A percentile compares a stretch with the other conserved stretches of the same genome.
phyloP scores from a whole-genome alignment of 495 filamentous ascomycete genomes.

The Aspergillus cristatus region DNA sequence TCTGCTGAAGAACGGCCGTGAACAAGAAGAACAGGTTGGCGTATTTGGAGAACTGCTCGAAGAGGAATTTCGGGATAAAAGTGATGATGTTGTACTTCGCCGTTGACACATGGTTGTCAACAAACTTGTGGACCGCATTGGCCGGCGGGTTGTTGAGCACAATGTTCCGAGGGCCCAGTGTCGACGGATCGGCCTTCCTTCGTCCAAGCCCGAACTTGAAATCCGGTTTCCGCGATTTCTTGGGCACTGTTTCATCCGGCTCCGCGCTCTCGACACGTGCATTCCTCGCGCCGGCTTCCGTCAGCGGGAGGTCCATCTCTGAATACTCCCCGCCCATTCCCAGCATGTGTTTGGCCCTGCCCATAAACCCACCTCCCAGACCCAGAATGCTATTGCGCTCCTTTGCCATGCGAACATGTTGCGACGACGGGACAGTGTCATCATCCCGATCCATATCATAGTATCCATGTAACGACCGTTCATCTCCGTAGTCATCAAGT shows the following conservation, averaged over 20 bases:
- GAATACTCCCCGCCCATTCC: conserved; percentile 90
- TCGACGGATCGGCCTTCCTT: conserved; percentile 77
- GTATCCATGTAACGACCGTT: conserved; percentile 52
- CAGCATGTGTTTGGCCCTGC: conserved; percentile 78
- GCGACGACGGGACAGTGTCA: conserved; percentile 49
- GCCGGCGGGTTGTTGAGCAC: conserved; percentile 96
- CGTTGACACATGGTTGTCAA: conserved; percentile 94
- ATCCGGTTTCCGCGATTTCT: conserved; percentile 56
- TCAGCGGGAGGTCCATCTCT: conserved; percentile 96
- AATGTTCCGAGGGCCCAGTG: conserved; percentile 84
- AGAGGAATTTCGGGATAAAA: conserved; percentile 96
- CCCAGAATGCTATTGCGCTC: conserved; percentile 82
- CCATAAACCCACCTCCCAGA: conserved; percentile 78
- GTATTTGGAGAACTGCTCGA: conserved; percentile 98
- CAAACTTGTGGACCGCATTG: conserved; percentile 78
- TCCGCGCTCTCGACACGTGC: conserved; percentile 26
- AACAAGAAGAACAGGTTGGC: conserved; percentile 99
- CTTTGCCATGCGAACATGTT: conserved; percentile 47
- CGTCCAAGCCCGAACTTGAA: conserved; percentile 96
- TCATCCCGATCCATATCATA: conserved; percentile 44
- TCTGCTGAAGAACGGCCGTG: conserved; percentile 90
- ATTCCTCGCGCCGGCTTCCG: conserved; percentile 56
- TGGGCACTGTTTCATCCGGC: conserved; percentile 32
- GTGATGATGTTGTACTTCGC: conserved; percentile 95
- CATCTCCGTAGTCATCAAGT: conserved; percentile 72